phyloP scores from a whole-genome alignment of 306 rosid species.

The Rosa lucieae region DNA sequence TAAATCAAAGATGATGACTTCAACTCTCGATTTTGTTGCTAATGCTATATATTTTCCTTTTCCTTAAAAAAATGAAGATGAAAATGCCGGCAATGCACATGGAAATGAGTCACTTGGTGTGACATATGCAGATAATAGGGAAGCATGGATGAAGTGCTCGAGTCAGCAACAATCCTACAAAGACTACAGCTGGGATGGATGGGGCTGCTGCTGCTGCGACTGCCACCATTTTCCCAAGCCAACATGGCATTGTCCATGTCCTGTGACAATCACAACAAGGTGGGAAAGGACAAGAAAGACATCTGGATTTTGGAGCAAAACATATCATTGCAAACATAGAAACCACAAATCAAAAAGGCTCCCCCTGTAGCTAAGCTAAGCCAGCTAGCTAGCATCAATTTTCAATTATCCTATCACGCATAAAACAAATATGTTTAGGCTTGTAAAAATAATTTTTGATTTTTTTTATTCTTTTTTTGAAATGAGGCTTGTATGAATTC shows the following conservation, averaged over 20 bases:
- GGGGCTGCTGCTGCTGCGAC: not conserved
- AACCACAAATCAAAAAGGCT: not conserved
- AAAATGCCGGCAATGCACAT: not conserved
- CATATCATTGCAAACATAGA: constrained; percentile 12
- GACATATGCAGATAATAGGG: not conserved
- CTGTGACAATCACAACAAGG: not conserved
- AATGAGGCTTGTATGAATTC: no score
- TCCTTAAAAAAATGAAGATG: no score
- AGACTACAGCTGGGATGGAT: constrained; percentile 2
- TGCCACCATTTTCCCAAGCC: not conserved
- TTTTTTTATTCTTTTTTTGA: no score
- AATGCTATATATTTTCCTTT: no score
- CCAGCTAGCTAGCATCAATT: not conserved
- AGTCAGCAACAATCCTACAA: not conserved
- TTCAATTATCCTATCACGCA: not conserved
- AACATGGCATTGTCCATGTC: not conserved
- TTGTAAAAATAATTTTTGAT: no score
- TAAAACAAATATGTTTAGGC: no score
- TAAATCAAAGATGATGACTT: no score
- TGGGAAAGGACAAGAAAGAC: not conserved
- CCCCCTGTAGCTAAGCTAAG: not conserved
- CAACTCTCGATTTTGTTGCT: no score
- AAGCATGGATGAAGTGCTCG: not conserved
- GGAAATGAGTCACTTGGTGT: constrained; percentile 2
- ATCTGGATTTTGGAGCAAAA: not conserved